These are phyloP conservation scores for Angomonas ambiguus DNA, from an alignment of 208 protist genomes.

Conservation along the genomic window DNA sequence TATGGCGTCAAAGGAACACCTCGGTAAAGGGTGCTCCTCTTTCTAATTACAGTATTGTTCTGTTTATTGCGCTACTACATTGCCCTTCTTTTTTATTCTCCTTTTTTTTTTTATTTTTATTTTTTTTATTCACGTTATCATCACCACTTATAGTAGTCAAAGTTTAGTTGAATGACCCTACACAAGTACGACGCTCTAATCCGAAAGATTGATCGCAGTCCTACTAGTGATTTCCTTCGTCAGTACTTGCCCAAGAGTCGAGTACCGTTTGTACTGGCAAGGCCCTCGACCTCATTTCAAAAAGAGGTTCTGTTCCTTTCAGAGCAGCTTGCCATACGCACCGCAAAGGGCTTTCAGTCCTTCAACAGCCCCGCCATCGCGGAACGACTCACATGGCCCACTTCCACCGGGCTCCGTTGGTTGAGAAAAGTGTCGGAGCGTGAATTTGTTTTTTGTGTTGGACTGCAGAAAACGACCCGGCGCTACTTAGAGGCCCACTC, in stretches of 20 bases:
- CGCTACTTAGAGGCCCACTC: slow-evolving; percentile 6
- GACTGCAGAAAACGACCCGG: slow-evolving; percentile 32
- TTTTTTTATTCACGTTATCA: neutral
- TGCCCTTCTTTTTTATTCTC: too few relatives aligned
- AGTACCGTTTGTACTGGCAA: slow-evolving; percentile 44
- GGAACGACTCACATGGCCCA: slow-evolving; percentile 33
- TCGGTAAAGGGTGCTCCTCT: too few relatives aligned
- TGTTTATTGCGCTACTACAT: too few relatives aligned
- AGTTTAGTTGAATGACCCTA: slow-evolving; percentile 22
- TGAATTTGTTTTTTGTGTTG: slow-evolving; percentile 77
- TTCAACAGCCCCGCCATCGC: slow-evolving; percentile 47
- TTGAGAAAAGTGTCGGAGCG: slow-evolving; percentile 45
- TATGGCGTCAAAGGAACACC: neutral
- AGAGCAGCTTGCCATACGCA: slow-evolving; percentile 68
- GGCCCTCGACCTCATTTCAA: slow-evolving; percentile 15
- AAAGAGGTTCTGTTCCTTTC: slow-evolving; percentile 25
- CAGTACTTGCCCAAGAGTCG: slow-evolving; percentile 44
- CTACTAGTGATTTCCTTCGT: slow-evolving; percentile 5
- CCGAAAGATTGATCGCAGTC: neutral
- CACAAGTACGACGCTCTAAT: slow-evolving; percentile 7
- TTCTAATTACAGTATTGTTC: too few relatives aligned
- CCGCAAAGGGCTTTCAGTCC: slow-evolving; percentile 51
- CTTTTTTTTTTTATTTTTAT: slow-evolving; percentile 16
- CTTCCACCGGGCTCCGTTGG: slow-evolving; percentile 41
- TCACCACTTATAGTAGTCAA: too few relatives aligned